Evolutionary conservation across 257 asterid species (phyloP).

Genomic region (Leonotis leonurus): DNA sequence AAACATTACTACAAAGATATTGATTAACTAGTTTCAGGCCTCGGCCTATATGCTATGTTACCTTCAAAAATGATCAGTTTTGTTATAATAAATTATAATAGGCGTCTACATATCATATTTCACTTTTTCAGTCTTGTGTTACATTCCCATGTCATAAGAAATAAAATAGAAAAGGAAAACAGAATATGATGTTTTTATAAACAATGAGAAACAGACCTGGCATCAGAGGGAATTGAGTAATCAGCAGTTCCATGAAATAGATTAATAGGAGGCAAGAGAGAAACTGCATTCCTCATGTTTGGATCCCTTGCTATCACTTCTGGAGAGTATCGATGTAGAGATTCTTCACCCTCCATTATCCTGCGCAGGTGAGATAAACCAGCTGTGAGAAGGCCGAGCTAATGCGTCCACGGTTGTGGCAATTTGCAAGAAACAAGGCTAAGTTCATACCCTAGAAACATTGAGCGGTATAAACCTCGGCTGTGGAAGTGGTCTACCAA

Average conservation of each 20-base stretch:
- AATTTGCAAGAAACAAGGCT: background rate
- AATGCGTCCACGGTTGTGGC: background rate
- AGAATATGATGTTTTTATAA: no score
- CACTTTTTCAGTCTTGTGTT: no score
- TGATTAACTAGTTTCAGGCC: background rate
- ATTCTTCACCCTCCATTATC: slow-evolving; percentile 96
- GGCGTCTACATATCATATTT: no score
- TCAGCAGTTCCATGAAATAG: slow-evolving; percentile 94
- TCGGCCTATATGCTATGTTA: background rate
- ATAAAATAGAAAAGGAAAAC: no score
- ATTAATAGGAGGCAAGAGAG: slow-evolving; percentile 63
- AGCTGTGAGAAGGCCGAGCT: background rate
- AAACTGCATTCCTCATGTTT: slow-evolving; percentile 36
- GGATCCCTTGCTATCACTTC: slow-evolving; percentile 67
- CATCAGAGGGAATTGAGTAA: slow-evolving; percentile 75
- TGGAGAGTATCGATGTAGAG: slow-evolving; percentile 64
- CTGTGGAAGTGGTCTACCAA: slow-evolving; percentile 68
- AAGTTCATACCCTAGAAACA: slow-evolving; percentile 56
- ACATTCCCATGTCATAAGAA: no score
- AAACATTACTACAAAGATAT: no score
- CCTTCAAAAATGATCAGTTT: no score
- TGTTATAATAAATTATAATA: no score
- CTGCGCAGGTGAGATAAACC: slow-evolving; percentile 30
- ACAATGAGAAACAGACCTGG: slow-evolving; percentile 49
- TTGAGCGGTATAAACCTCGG: slow-evolving; percentile 73